Base-by-base conservation (phyloP, 2,329 filamentous ascomycete species). In the Nemania sp. region DNA sequence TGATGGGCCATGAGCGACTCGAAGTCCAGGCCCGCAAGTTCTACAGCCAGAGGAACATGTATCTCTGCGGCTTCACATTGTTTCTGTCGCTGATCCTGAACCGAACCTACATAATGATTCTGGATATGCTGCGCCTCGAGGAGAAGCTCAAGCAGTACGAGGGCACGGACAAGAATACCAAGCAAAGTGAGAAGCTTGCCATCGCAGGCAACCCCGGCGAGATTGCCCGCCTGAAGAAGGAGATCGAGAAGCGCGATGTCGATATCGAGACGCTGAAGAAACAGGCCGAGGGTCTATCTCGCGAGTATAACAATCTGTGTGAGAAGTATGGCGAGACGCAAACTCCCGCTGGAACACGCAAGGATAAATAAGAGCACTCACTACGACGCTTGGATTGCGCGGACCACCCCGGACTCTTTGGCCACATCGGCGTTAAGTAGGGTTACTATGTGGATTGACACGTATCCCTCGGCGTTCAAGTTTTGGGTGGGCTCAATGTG, bases 41-140 rank as follows among this genome's bases (percentile, higher is more conserved):
- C 84, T 99, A 99, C 86, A 97, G 93, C 64, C 94, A 99, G 83
- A 93, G 95, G 78, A 99, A 99, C 87, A 99, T 99, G 95, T 99
- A 99, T 81, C 92, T 99, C 64, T 98, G 95, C 79, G 95, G 95
- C 71, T 99, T 99, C 84, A 99, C 95, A 5, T 89, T 99, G 66
- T 98, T 99, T 87, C 89, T 99, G 64, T 98, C 94, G 55, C 85
- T 99, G 67, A 99, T 99, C 79, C 91, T 96, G 75, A 98, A 99
- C 88, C 94, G 95, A 74, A 99, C 95, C 74, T 99, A 98, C 82
- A 90, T 89, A 73, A 94, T 98, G 91, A 97, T 97, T 73, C 85
- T 97, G 67, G 93, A 97, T 71, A 87, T 90, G 53, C 90, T 97
- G 73, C 82, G 91, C 65, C 89, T 99, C 55, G 94, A 99, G 82